Conservation (phyloP, 176 grass and related monocot genomes). For the Coix lacrymajobi region DNA sequence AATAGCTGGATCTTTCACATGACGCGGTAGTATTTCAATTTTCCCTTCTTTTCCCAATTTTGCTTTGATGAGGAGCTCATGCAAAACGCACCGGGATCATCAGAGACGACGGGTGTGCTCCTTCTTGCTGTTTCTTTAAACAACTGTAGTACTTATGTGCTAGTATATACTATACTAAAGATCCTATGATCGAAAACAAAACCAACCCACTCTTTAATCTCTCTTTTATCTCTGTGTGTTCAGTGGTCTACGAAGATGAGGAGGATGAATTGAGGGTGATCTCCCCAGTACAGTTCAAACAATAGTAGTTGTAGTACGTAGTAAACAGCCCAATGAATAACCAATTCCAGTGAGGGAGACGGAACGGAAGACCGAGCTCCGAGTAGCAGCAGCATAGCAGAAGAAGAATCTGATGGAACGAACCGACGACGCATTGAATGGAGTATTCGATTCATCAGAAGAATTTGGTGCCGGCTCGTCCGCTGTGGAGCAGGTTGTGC, state of each 20-base stretch:
- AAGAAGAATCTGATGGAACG: background rate
- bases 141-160: background rate
- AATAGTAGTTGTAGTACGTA: no score
- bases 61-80: no score
- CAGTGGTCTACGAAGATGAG: no score
- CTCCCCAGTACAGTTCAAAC: background rate
- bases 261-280: no score
- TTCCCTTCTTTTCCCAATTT: no score
- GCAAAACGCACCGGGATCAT: background rate
- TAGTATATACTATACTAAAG: background rate
- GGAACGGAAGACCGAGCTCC: background rate
- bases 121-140: background rate
- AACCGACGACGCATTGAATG: no score
- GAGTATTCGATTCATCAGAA: no score
- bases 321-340: background rate
- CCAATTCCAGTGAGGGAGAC: background rate
- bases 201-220: background rate
- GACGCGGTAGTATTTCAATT: no score
- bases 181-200: background rate
- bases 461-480: slow-evolving; percentile 54
- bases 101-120: no score
- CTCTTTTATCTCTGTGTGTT: background rate
- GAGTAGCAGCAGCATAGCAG: background rate
- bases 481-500: slow-evolving; percentile 63
- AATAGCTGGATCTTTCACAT: no score